A percentile compares a stretch with the other conserved stretches of the same genome.
Evolutionary conservation across 1,284 basidiomycete species (phyloP).

Genomic region (Apiotrichum montevideense): DNA sequence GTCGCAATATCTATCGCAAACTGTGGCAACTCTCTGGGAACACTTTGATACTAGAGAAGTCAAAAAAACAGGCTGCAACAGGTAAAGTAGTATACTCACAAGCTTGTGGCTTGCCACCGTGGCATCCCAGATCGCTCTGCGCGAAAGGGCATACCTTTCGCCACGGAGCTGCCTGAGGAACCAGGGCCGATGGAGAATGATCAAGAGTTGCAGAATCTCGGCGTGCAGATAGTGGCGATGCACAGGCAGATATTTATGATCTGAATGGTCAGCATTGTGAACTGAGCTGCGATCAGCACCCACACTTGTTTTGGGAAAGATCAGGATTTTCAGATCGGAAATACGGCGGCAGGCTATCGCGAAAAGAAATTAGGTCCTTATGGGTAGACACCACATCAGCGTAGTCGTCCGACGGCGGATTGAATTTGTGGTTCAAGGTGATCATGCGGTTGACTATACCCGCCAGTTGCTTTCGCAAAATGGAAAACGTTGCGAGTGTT

Average conservation of each 20-base stretch:
- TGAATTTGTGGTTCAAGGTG: conserved; percentile 61
- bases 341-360: conserved; percentile 61
- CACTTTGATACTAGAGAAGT: too few species aligned
- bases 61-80: too few species aligned
- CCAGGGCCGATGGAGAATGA: conserved; percentile 46
- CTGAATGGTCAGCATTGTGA: not conserved
- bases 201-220: conserved; percentile 41
- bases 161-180: conserved; percentile 35
- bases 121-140: conserved; percentile 40
- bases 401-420: conserved; percentile 49
- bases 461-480: conserved; percentile 77
- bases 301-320: too few species aligned
- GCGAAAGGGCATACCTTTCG: conserved; percentile 31
- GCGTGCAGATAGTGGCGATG: conserved; percentile 46
- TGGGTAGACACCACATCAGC: conserved; percentile 74
- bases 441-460: conserved; percentile 68
- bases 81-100: conserved; percentile 13
- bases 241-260: conserved; percentile 37
- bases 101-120: conserved; percentile 38
- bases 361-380: conserved; percentile 72
- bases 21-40: too few species aligned
- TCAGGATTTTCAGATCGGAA: conserved; percentile 9
- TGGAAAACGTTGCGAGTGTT: conserved; percentile 77
- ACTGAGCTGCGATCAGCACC: too few species aligned
- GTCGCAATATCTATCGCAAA: too few species aligned